Evolutionary conservation across 306 rosid species (phyloP), one percentile per base, ranked within the genome.

Genomic region (Ochetophila trinervis): DNA sequence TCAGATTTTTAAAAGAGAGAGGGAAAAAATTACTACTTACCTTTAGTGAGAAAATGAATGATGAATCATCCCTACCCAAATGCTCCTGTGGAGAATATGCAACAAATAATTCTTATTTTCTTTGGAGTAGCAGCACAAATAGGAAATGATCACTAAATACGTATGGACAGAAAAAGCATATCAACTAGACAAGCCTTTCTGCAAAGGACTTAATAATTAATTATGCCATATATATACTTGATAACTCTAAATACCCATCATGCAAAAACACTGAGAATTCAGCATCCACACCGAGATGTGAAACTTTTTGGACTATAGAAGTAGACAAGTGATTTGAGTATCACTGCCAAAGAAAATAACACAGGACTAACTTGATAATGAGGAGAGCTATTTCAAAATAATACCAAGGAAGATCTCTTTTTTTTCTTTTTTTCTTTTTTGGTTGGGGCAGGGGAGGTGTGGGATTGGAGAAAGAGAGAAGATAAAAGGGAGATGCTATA

Each of bases 11-110:
- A 34, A 51, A 54, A 27, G 47, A 60, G 53, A 56, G 30, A 56
- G 57, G 44, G 56, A 57, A 32, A 63, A 27, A 57, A 57, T 21
- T 57, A 53, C 20, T 24, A 65, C 37, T 61, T 78, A 93, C 98
- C 98, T 93, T 89, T 52, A 87, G 87, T n/a, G 96, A 82, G 70
- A 93, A 93, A 69, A 89, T 72, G 65, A 93, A 93, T 59, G 98
- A 77, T 66, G 74, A 79, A 74, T 93, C 98, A 72, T 93, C 98
- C 82, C 90, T 83, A 36, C 86, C 88, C 75, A 93, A 79, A 81
- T 93, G 97, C 76, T 83, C 94, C 98, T 93, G 93, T 62, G 13
- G 72, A 74, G 68, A 72, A 75, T 57, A 67, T 15, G 62, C 5
- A 42, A 57, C 55, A 53, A 60, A 12, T 36, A 47, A 67, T 21